Evolutionary conservation across 495 filamentous ascomycete species (phyloP), one percentile per base, ranked within the genome.

Genomic region (Viridothelium virens): DNA sequence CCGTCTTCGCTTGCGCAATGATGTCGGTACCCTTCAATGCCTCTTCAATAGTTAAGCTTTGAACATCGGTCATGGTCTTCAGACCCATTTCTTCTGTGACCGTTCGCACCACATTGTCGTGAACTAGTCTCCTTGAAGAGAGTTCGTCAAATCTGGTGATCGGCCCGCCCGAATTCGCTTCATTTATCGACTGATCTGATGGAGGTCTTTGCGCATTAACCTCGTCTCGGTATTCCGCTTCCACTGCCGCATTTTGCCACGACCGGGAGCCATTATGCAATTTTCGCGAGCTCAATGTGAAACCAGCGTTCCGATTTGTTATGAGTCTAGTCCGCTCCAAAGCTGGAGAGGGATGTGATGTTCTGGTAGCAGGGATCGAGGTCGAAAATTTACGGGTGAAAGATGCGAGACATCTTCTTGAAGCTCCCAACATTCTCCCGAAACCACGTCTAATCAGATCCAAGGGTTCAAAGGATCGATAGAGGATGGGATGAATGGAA

Each of bases 31-130:
- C 95, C 66, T 84, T 81, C 50, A 98, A 77, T 63, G 84, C 89
- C 61, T 90, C 79, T 56, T 85, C 84, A 71, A 98, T 90, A 2
- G 95, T 96, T 75, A 85, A 75, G 39, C 84, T 81, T 71, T 98
- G 94, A n/a, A 98, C 92, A 9, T 92, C 85, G 2, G 94, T 97
- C 93, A 98, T 96, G 47, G 82, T 87, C 33, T 88, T 82, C 70
- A 96, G 83, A 2, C 81, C 77, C 89, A 97, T 94, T 25, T 84
- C 81, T 33, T 83, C 67, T 0, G 85, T 90, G 70, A 97, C 85
- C 53, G 87, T 85, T 6, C 80, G 67, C 65, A 96, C 81, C 59
- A 97, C 76, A 41, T 76, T 79, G 3, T 74, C 68, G 70, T 92
- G 77, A 39, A 97, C 85, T 62, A 91, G 70, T 14, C 84, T 83